A percentile compares a stretch with the other conserved stretches of the same genome.
Evolutionary conservation across 2,329 filamentous ascomycete genomes (phyloP).

Genomic region (Chlorencoelia australis): DNA sequence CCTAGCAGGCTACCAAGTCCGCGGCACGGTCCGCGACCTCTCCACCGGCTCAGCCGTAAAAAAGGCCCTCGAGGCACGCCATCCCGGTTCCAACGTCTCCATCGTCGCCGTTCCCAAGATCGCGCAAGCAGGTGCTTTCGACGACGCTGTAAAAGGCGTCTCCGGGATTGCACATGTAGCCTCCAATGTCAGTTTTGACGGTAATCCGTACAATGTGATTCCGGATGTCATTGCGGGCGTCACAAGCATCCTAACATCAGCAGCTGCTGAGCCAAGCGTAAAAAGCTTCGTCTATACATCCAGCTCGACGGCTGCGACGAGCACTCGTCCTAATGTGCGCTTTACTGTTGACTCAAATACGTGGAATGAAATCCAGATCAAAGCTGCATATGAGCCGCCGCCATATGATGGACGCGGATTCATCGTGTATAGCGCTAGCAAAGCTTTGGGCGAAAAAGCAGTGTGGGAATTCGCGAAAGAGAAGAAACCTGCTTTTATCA

Average conservation of each 20-base stretch:
- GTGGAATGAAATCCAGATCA: slow-evolving; percentile 29
- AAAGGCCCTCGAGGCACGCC: slow-evolving; percentile 25
- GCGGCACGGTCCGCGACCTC: slow-evolving; percentile 32
- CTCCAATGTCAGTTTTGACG: slow-evolving; percentile 26
- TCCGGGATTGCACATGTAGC: slow-evolving; percentile 32
- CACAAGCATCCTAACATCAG: slow-evolving; percentile 27
- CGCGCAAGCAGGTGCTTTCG: slow-evolving; percentile 15
- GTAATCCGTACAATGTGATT: slow-evolving; percentile 32
- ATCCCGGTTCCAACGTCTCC: slow-evolving; percentile 28
- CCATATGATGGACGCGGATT: slow-evolving; percentile 22
- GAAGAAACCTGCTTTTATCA: slow-evolving; percentile 21
- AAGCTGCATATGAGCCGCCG: slow-evolving; percentile 29
- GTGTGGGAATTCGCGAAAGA: slow-evolving; percentile 31
- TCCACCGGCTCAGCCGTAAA: slow-evolving; percentile 28
- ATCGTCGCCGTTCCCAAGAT: slow-evolving; percentile 29
- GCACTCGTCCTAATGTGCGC: slow-evolving; percentile 13
- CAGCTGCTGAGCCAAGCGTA: slow-evolving; percentile 26
- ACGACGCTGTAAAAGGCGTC: slow-evolving; percentile 23
- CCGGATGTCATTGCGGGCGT: slow-evolving; percentile 25
- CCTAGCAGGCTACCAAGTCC: slow-evolving; percentile 33
- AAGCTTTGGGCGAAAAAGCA: slow-evolving; percentile 29
- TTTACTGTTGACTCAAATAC: slow-evolving; percentile 20
- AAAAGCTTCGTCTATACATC: slow-evolving; percentile 33
- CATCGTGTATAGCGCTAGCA: slow-evolving; percentile 31
- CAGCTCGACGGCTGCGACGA: slow-evolving; percentile 20